Evolutionary conservation across 345 rosid species (phyloP), one percentile per base, ranked within the genome.

Genomic region (Schrenkiella parvula): DNA sequence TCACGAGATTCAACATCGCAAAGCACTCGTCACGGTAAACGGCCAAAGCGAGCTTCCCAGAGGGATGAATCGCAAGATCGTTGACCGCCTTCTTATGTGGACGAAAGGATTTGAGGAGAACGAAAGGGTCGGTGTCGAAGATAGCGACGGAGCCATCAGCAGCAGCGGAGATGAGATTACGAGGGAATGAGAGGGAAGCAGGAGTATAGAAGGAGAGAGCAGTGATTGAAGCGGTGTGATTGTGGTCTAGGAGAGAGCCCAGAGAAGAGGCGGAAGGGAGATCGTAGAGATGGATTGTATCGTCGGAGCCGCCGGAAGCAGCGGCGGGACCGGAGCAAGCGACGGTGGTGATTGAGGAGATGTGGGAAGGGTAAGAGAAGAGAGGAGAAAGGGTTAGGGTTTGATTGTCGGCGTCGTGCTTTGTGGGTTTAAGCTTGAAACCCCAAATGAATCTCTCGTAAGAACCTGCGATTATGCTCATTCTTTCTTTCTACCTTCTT

Each of bases 291-390:
- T 91, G 95, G 79, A 95, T 82, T 12, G 97, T 84, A 63, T 91
- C 97, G 56, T 89, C 93, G 22, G 85, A 81, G 28, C 90, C 84
- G 3, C 96, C 97, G 6, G 99, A 88, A 3, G 96, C 96, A 0
- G 93, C 96, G 56, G 82, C 88, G 62, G 95, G 82, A 12, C 93
- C 96, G 5, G 96, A 66, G 70, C 89, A 85, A 39, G 95, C 88
- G 52, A 84, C 92, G 70, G 92, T 52, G 72, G 90, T 84, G 82
- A 95, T 86, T n/a, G 93, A 83, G 64, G 91, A 80, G 69, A 73
- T 82, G 82, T 95, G 97, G 68, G 97, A 85, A 2, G 89, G 96
- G 82, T 95, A 91, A n/a, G 95, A 88, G 85, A 91, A 91, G 82
- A 87, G 80, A 54, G 81, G 92, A 63, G 83, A 69, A 9, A 93